These are phyloP conservation scores for Lasiodiplodia sp. DNA, from an alignment of 2,329 filamentous ascomycete species.

Conservation along the genomic window DNA sequence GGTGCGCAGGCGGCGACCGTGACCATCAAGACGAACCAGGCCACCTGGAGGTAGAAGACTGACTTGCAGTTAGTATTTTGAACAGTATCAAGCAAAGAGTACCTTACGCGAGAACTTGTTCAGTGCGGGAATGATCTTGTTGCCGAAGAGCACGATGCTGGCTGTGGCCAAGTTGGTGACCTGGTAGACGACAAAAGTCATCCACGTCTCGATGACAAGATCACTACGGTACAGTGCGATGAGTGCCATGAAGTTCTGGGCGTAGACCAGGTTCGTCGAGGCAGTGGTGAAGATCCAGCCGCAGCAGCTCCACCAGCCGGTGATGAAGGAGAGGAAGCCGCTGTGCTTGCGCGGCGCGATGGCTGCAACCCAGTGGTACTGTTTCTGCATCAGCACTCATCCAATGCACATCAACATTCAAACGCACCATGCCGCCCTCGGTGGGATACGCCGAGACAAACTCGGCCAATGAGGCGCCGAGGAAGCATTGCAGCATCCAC, in stretches of 20 bases:
- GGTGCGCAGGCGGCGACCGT: conserved; percentile 58
- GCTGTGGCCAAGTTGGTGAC: conserved; percentile 30
- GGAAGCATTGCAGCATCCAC: conserved; percentile 32
- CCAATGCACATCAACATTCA: too few relatives aligned
- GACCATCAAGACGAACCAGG: conserved; percentile 53
- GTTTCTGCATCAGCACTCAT: background rate
- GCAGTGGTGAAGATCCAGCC: conserved; percentile 33
- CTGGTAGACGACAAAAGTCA: conserved; percentile 33
- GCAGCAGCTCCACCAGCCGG: conserved; percentile 30
- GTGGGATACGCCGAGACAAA: conserved; percentile 32
- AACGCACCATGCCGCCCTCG: conserved; percentile 31
- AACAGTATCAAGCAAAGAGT: background rate
- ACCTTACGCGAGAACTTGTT: conserved; percentile 29
- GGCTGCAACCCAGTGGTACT: conserved; percentile 33
- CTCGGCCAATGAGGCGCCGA: conserved; percentile 33
- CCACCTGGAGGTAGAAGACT: conserved; percentile 30
- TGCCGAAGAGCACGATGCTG: conserved; percentile 32
- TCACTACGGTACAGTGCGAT: conserved; percentile 29
- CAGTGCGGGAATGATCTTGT: conserved; percentile 32
- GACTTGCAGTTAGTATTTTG: background rate
- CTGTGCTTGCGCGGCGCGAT: conserved; percentile 30
- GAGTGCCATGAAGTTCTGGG: conserved; percentile 32
- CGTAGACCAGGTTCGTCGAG: conserved; percentile 32
- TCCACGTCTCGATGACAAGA: conserved; percentile 31
- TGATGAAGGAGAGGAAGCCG: conserved; percentile 32